Evolutionary conservation across 768 basidiomycete species (phyloP).

Genomic region (Coprinopsis sp.): DNA sequence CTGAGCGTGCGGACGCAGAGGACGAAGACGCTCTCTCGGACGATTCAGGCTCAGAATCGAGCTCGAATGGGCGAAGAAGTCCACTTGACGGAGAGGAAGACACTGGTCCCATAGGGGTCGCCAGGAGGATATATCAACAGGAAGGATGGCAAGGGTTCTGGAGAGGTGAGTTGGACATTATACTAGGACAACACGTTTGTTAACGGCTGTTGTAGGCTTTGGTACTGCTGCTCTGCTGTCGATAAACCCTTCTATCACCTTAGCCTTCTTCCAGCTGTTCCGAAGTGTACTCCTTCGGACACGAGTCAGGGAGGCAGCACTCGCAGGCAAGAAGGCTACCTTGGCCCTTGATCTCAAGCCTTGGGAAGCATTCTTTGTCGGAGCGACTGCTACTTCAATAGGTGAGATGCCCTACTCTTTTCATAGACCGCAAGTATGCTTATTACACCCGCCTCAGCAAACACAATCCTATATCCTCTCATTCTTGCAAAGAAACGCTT

Average conservation of each 20-base stretch:
- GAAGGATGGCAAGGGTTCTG: constrained; percentile 52
- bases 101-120: constrained; percentile 25
- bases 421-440: not conserved
- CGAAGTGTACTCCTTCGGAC: constrained; percentile 32
- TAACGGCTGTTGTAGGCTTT: constrained; percentile 36
- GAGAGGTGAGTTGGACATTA: constrained; percentile 34
- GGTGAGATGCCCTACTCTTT: constrained; percentile 20
- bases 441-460: constrained; percentile 24
- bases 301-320: constrained; percentile 14
- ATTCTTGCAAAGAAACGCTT: constrained; percentile 57
- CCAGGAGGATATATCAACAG: constrained; percentile 41
- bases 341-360: constrained; percentile 30
- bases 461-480: constrained; percentile 48
- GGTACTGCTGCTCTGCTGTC: constrained; percentile 43
- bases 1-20: constrained; percentile 31
- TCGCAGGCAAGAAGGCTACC: not conserved
- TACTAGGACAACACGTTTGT: not conserved
- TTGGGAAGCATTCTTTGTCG: constrained; percentile 51
- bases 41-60: constrained; percentile 13
- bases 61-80: not conserved
- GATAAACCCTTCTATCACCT: constrained; percentile 55
- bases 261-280: constrained; percentile 49
- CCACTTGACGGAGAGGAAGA: not conserved
- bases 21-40: constrained; percentile 17
- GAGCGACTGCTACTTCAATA: constrained; percentile 48